Conservation (phyloP, 768 basidiomycete species). For the Phylloporus scabripes region DNA sequence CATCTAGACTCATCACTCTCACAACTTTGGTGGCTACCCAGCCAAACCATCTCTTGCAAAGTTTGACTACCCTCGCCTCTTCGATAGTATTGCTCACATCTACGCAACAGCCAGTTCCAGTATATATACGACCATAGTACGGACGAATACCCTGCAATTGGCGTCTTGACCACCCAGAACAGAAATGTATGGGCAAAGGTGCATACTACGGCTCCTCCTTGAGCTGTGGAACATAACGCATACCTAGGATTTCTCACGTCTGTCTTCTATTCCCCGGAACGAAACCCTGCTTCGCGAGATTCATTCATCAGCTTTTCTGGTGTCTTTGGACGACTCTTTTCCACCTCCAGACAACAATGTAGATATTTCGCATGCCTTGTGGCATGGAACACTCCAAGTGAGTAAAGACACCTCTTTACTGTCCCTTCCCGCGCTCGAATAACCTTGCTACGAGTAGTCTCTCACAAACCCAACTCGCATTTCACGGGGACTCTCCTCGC, state of each 20-base stretch:
- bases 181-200: slow-evolving; percentile 91
- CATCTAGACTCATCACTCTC: not conserved
- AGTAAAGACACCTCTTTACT: slow-evolving; percentile 12
- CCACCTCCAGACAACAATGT: slow-evolving; percentile 42
- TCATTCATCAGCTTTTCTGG: slow-evolving; percentile 80
- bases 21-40: not conserved
- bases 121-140: slow-evolving; percentile 63
- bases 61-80: not conserved
- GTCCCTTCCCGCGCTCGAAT: not conserved
- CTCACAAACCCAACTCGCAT: slow-evolving; percentile 22
- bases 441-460: slow-evolving; percentile 3
- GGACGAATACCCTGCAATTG: slow-evolving; percentile 64
- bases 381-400: slow-evolving; percentile 69
- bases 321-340: slow-evolving; percentile 66
- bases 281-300: slow-evolving; percentile 61
- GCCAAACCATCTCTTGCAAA: not conserved
- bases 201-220: slow-evolving; percentile 1
- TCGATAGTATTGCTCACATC: slow-evolving; percentile 1
- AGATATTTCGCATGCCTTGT: slow-evolving; percentile 64
- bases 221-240: not conserved
- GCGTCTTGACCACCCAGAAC: slow-evolving; percentile 71
- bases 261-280: slow-evolving; percentile 60
- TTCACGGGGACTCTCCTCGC: slow-evolving; percentile 54
- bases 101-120: slow-evolving; percentile 56
- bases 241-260: slow-evolving; percentile 54